A percentile compares a stretch with the other conserved stretches of the same genome.
phyloP scores from a whole-genome alignment of 1,139 yeast genomes.

The Kodamaea fungicola region DNA sequence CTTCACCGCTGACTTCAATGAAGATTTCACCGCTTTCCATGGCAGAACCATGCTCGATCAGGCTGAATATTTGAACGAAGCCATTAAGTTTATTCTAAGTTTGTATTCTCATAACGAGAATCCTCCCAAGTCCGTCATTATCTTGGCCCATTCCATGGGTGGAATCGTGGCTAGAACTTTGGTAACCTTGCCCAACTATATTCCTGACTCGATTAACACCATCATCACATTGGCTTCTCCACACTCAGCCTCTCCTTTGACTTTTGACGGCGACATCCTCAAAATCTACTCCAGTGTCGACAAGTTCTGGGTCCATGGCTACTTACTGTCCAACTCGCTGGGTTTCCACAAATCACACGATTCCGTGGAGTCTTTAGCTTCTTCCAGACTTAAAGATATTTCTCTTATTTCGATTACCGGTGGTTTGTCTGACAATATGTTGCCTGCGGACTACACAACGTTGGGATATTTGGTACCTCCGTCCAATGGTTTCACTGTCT shows the following conservation, averaged over 20 bases:
- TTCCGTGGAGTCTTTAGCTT: constrained; percentile 29
- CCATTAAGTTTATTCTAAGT: constrained; percentile 68
- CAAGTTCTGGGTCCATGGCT: constrained; percentile 75
- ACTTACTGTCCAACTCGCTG: constrained; percentile 10
- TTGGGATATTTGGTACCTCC: constrained; percentile 70
- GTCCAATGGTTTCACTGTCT: constrained; percentile 76
- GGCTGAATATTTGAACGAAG: constrained; percentile 90
- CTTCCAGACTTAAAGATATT: constrained; percentile 42
- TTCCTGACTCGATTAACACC: constrained; percentile 70
- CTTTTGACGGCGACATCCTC: constrained; percentile 87
- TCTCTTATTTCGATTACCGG: constrained; percentile 82
- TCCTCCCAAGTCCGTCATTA: constrained; percentile 68
- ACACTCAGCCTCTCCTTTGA: constrained; percentile 90
- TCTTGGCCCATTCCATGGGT: constrained; percentile 96
- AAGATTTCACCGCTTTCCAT: constrained; percentile 94
- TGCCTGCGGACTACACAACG: constrained; percentile 93
- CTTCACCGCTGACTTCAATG: constrained; percentile 90
- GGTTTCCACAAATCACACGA: constrained; percentile 5
- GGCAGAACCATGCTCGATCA: constrained; percentile 92
- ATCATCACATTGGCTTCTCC: constrained; percentile 89
- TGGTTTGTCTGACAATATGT: constrained; percentile 73
- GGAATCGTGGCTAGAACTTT: constrained; percentile 86
- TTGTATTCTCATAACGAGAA: constrained; percentile 44
- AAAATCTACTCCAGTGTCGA: constrained; percentile 72
- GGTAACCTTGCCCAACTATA: constrained; percentile 75